phyloP scores from a whole-genome alignment of 208 protist species.

The Trypanosoma conorhini region DNA sequence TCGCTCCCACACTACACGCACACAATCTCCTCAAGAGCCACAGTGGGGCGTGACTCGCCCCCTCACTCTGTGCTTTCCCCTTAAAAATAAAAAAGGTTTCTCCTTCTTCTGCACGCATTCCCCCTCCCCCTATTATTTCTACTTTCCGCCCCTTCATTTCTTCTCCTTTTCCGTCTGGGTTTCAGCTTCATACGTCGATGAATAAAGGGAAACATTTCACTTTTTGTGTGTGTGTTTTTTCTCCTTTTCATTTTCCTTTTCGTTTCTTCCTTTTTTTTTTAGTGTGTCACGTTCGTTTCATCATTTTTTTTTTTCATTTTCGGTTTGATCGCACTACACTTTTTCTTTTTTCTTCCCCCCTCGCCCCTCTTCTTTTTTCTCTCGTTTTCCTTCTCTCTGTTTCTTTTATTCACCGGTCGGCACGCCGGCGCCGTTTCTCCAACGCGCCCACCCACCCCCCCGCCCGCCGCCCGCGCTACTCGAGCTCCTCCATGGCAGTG shows the following conservation, averaged over 20 bases:
- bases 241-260: conserved; percentile 20
- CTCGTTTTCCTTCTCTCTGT: neutral
- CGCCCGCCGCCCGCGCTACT: conserved; percentile 43
- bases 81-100: conserved; percentile 8
- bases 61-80: neutral
- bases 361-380: neutral
- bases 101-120: conserved; percentile 3
- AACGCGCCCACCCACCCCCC: neutral
- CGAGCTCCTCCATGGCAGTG: conserved; percentile 86
- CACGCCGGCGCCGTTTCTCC: neutral
- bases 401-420: neutral
- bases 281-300: conserved; percentile 13
- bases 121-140: neutral
- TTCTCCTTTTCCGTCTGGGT: conserved; percentile 19
- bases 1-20: neutral
- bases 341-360: conserved; percentile 15
- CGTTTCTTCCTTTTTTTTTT: conserved; percentile 1
- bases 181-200: neutral
- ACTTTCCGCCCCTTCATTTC: conserved; percentile 5
- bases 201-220: conserved; percentile 11
- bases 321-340: conserved; percentile 7
- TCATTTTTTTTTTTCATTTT: conserved; percentile 7
- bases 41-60: neutral
- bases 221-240: conserved; percentile 5
- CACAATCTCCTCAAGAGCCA: neutral